A percentile compares a stretch with the other conserved stretches of the same genome.
Evolutionary conservation across 306 rosid genomes (phyloP).

Genomic region (Lathyrus sativus): DNA sequence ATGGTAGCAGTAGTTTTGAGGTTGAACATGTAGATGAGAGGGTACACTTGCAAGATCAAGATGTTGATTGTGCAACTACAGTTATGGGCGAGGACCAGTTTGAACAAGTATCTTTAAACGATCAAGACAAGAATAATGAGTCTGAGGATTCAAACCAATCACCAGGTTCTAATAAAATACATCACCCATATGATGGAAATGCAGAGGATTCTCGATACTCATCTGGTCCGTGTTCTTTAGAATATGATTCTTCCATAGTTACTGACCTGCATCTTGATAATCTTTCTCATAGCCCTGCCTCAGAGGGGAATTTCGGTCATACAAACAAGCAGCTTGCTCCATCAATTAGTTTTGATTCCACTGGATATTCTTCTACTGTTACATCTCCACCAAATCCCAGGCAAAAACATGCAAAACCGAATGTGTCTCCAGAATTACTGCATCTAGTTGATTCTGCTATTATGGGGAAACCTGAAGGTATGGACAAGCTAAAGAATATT

Average conservation of each 20-base stretch:
- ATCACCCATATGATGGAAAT: slow-evolving; percentile 50
- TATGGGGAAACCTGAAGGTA: slow-evolving; percentile 95
- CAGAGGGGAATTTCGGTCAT: slow-evolving; percentile 51
- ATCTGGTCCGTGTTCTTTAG: slow-evolving; percentile 41
- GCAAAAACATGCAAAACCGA: slow-evolving; percentile 76
- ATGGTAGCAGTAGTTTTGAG: slow-evolving; percentile 39
- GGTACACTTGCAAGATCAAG: slow-evolving; percentile 41
- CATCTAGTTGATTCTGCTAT: slow-evolving; percentile 98
- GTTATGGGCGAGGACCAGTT: slow-evolving; percentile 73
- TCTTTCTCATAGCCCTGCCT: slow-evolving; percentile 51
- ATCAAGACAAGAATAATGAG: slow-evolving; percentile 64
- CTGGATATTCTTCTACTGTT: slow-evolving; percentile 57
- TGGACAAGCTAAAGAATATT: slow-evolving; percentile 84
- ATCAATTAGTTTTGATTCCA: slow-evolving; percentile 66
- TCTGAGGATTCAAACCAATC: slow-evolving; percentile 51
- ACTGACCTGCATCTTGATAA: slow-evolving; percentile 49
- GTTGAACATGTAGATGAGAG: slow-evolving; percentile 43
- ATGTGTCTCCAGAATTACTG: slow-evolving; percentile 91
- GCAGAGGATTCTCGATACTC: slow-evolving; percentile 58
- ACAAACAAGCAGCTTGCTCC: slow-evolving; percentile 54
- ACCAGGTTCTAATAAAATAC: slow-evolving; percentile 59
- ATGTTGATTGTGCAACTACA: slow-evolving; percentile 45
- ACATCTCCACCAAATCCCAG: slow-evolving; percentile 67
- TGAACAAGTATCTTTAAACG: slow-evolving; percentile 88
- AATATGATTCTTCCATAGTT: slow-evolving; percentile 57